Evolutionary conservation across 2,329 filamentous ascomycete species (phyloP), one percentile per base, ranked within the genome.

Genomic region (Aspergillus ruber): DNA sequence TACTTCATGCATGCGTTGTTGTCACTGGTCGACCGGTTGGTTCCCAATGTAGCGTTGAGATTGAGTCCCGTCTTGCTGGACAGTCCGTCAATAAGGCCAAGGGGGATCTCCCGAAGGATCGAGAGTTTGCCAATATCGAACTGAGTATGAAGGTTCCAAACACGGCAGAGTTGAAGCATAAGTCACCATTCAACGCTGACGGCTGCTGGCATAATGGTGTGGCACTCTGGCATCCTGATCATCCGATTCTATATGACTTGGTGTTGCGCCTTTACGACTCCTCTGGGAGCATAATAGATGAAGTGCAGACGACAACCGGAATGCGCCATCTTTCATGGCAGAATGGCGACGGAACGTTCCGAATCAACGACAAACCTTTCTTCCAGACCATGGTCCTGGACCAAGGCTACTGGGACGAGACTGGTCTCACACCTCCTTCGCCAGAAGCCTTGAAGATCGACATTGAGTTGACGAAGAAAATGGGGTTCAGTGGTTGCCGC

Each of bases 401-500:
- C 49, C 84, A 88, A 56, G 84, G 84, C 0, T 86, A 76, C 60
- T 87, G 84, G 84, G 83, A 82, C 0, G 82, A 86, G 54, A 84
- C 84, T 0, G 72, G 86, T 1, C 75, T 87, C 56, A 78, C 78
- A 0, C 79, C 85, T 0, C 85, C 85, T 0, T 86, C 76, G 2
- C 68, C 74, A 1, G 82, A 87, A 49, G 83, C 84, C 0, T 79
- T 88, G 76, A 71, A 78, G 0, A 83, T 73, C 25, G 85, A 88
- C 51, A 65, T 88, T 7, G 61, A 83, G 51, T 68, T 80, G 12
- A 65, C 86, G 23, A 86, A 86, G 65, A 67, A 71, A 1, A 71
- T 86, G 3, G 84, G 84, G 0, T 82, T 85, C 63, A 88, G 88
- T 61, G 83, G 83, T 68, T 67, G 86, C 10, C 79, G 85, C 32